Evolutionary conservation across 441 rosid genomes (phyloP), one percentile per base, ranked within the genome.

Genomic region (Gossypium trilobum): DNA sequence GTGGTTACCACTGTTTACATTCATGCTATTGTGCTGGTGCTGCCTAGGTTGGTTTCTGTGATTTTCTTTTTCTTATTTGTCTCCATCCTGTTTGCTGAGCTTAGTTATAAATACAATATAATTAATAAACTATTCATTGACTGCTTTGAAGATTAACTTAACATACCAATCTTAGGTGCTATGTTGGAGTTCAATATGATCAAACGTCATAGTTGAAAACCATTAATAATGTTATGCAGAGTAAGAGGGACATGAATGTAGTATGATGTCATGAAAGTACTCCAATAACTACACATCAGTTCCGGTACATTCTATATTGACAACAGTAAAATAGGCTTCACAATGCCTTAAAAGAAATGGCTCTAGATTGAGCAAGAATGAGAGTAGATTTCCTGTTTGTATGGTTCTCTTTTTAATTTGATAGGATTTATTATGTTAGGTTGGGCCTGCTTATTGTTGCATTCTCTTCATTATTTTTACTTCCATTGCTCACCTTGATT

Each of bases 1-100:
- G 48, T 65, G 69, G 55, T 50, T 44, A 22, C 56, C 33, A 23
- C 20, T 65, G 36, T 65, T 65, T 64, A 29, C 69, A 19, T 64
- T 64, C 31, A 42, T 44, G 6, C 69, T 42, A 11, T 20, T 62
- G 9, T 63, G 27, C 9, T 63, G 2, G 9, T 39, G 51, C 0
- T 42, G 69, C 52, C 44, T 4, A 42, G 23, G 22, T 11, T 19
- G 27, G 14, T 63, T 14, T 33, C 16, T 39, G 8, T 63, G 52
- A 39, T 17, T 19, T 9, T 33, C 14, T 13, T 48, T 4, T 13
- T 50, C 4, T 51, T 14, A 4, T 13, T 51, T 4, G 6, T 61
- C 61, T 27, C 20, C 2, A 19, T 33, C 39, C 39, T 6, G 39
- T 6, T 33, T 33, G 39, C 9, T 33, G 39, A 33, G 39, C 9